These are phyloP conservation scores for Artemisia tridentata DNA, from an alignment of 129 eudicot species.

Conservation along the genomic window DNA sequence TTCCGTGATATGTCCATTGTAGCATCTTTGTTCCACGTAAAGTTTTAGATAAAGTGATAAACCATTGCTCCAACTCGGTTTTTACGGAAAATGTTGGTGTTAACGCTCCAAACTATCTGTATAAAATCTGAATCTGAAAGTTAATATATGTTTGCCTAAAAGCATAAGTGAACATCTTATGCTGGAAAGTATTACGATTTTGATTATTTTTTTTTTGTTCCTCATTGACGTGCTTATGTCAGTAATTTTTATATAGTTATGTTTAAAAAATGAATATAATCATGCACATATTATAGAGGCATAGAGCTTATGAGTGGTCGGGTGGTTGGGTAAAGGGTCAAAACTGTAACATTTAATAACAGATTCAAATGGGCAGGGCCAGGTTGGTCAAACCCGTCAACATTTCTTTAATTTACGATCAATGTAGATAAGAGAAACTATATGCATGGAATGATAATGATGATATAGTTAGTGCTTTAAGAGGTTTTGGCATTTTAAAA, in stretches of 20 bases:
- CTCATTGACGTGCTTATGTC: too few species aligned
- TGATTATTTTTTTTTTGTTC: background rate
- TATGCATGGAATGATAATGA: too few species aligned
- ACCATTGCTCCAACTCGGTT: background rate
- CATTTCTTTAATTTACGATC: too few species aligned
- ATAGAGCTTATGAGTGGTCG: background rate
- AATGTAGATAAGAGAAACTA: too few species aligned
- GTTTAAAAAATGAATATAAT: background rate
- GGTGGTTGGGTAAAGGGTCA: background rate
- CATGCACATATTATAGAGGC: too few species aligned
- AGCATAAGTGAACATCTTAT: background rate
- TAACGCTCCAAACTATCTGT: background rate
- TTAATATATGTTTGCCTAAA: background rate
- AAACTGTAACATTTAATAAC: too few species aligned
- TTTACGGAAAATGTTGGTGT: background rate
- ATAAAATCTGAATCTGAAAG: conserved; percentile 5
- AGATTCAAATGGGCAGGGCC: too few species aligned
- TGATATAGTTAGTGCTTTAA: too few species aligned
- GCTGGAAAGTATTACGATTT: background rate
- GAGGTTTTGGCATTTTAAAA: too few species aligned
- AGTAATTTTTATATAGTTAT: too few species aligned
- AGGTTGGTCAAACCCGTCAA: too few species aligned
- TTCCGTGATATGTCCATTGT: background rate
- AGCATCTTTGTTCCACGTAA: background rate
- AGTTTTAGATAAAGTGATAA: background rate